Evolutionary conservation across 768 basidiomycete genomes (phyloP).

Genomic region (Lepiota brunneoincarnata): DNA sequence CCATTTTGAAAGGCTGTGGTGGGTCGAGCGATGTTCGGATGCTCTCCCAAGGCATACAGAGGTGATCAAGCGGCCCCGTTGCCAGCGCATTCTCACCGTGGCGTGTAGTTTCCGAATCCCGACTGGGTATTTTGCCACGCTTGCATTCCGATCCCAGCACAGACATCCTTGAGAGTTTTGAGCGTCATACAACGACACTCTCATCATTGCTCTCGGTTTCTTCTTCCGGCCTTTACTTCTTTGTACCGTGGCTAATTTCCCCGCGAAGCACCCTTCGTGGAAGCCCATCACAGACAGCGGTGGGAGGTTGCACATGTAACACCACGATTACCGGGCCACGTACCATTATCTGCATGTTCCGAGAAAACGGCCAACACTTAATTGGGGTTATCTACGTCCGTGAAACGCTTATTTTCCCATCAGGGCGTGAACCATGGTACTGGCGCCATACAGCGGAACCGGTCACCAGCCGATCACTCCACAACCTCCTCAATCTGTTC

Average conservation of each 20-base stretch:
- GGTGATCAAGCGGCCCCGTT: slow-evolving; percentile 2
- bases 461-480: slow-evolving; percentile 31
- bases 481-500: slow-evolving; percentile 86
- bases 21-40: neutral
- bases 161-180: slow-evolving; percentile 9
- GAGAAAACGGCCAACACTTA: slow-evolving; percentile 15
- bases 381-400: slow-evolving; percentile 19
- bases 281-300: slow-evolving; percentile 5
- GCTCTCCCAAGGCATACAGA: slow-evolving; percentile 5
- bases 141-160: slow-evolving; percentile 8
- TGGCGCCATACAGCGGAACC: slow-evolving; percentile 9
- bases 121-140: slow-evolving; percentile 15
- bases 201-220: slow-evolving; percentile 7
- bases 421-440: slow-evolving; percentile 10
- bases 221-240: slow-evolving; percentile 5
- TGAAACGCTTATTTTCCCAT: slow-evolving; percentile 10
- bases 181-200: slow-evolving; percentile 2
- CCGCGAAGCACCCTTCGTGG: slow-evolving; percentile 6
- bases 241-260: slow-evolving; percentile 7
- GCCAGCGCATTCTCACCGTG: slow-evolving; percentile 13
- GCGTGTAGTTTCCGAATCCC: slow-evolving; percentile 17
- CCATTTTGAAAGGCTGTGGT: slow-evolving; percentile 7
- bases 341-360: slow-evolving; percentile 3
- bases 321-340: slow-evolving; percentile 13
- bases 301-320: slow-evolving; percentile 10